phyloP scores from a whole-genome alignment of 2,329 filamentous ascomycete genomes.

The Graphilbum sp. region DNA sequence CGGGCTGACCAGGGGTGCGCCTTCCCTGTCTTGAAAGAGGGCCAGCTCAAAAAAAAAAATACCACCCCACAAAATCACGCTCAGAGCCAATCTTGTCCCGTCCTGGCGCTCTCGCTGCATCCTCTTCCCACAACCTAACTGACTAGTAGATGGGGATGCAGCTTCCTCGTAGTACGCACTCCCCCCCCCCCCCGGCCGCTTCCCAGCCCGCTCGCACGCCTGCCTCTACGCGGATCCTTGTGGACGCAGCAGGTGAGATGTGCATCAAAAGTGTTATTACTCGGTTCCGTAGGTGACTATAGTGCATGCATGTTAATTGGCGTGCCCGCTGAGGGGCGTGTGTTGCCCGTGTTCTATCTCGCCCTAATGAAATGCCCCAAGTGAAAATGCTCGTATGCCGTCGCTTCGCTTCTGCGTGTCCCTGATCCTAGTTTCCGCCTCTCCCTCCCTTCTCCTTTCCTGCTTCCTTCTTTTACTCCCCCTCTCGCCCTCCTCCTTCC shows the following conservation, averaged over 20 bases:
- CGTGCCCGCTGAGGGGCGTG: not conserved
- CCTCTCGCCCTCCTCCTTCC: not conserved
- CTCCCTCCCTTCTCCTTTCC: constrained; percentile 13
- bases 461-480: not conserved
- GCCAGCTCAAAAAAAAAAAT: constrained; percentile 16
- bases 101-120: constrained; percentile 37
- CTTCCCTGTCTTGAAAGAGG: constrained; percentile 25
- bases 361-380: not conserved
- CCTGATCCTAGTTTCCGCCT: constrained; percentile 21
- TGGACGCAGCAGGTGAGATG: constrained; percentile 18
- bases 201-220: constrained; percentile 8
- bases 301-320: constrained; percentile 11
- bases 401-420: constrained; percentile 17
- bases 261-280: constrained; percentile 7
- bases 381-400: constrained; percentile 10
- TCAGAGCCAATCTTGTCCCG: constrained; percentile 31
- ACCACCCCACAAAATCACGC: not conserved
- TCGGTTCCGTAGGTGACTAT: not conserved
- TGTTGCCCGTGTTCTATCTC: not conserved
- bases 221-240: too few species aligned
- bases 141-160: not conserved
- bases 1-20: constrained; percentile 1
- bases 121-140: constrained; percentile 14
- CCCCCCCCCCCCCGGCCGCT: constrained; percentile 25
- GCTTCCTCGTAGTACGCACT: not conserved